phyloP scores from a whole-genome alignment of 2,329 filamentous ascomycete genomes.

The Fusarium abutilonis region DNA sequence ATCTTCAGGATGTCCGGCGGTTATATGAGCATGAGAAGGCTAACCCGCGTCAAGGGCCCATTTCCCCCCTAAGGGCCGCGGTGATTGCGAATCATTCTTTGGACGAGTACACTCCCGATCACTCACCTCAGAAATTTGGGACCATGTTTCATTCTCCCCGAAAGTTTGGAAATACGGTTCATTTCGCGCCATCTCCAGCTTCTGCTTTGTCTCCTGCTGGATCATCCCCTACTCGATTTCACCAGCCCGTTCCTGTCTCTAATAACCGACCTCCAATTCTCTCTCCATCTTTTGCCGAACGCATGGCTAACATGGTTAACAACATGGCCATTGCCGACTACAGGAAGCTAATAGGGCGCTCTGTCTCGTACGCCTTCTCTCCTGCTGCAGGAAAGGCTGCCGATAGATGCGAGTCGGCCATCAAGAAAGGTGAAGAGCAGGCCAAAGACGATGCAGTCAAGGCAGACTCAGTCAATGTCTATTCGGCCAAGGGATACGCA shows the following conservation, averaged over 20 bases:
- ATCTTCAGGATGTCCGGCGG: background rate
- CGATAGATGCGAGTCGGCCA: slow-evolving; percentile 13
- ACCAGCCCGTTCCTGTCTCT: slow-evolving; percentile 11
- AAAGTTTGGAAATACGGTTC: slow-evolving; percentile 6
- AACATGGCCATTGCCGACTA: no score
- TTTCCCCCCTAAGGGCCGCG: background rate
- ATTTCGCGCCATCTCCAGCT: slow-evolving; percentile 7
- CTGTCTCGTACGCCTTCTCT: slow-evolving; percentile 12
- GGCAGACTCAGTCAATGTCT: no score
- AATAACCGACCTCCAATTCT: background rate
- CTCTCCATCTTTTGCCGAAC: slow-evolving; percentile 17
- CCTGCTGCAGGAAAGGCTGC: slow-evolving; percentile 17
- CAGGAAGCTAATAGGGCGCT: background rate
- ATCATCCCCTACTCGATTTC: slow-evolving; percentile 11
- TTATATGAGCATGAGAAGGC: background rate
- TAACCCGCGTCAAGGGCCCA: background rate
- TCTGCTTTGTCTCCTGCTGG: slow-evolving; percentile 1
- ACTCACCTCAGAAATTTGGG: slow-evolving; percentile 10
- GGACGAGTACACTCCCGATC: slow-evolving; percentile 12
- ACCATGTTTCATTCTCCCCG: slow-evolving; percentile 8
- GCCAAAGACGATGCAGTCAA: background rate
- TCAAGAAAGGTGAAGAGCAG: slow-evolving; percentile 1
- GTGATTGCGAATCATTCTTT: background rate
- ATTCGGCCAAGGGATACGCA: background rate
- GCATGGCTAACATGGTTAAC: slow-evolving; percentile 4